A percentile compares a stretch with the other conserved stretches of the same genome.
phyloP scores from a whole-genome alignment of 2,329 filamentous ascomycete genomes.

The Curvularia eragrostidis region DNA sequence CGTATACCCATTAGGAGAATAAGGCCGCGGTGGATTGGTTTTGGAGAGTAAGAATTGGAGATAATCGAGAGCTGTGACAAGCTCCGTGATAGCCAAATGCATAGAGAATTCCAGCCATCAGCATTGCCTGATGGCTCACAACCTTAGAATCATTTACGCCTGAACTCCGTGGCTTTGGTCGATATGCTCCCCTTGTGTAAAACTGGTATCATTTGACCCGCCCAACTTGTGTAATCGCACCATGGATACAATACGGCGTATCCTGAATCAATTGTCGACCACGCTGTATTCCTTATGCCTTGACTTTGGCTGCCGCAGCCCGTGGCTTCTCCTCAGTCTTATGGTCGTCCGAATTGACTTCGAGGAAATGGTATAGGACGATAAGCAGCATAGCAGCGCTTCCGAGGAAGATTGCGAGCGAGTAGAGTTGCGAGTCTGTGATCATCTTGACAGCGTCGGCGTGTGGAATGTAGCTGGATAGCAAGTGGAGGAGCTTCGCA shows the following conservation, averaged over 20 bases:
- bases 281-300: slow-evolving; percentile 19
- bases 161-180: slow-evolving; percentile 12
- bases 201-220: slow-evolving; percentile 1
- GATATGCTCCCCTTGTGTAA: background rate
- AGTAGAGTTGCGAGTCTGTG: slow-evolving; percentile 89
- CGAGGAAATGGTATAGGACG: slow-evolving; percentile 93
- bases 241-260: background rate
- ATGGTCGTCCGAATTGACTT: slow-evolving; percentile 79
- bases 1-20: slow-evolving; percentile 16
- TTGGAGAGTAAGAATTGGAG: background rate
- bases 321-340: slow-evolving; percentile 38
- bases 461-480: slow-evolving; percentile 26
- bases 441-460: slow-evolving; percentile 74
- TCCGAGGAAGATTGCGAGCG: slow-evolving; percentile 90
- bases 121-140: background rate
- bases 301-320: slow-evolving; percentile 37
- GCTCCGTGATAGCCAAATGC: background rate
- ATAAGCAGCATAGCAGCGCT: slow-evolving; percentile 89
- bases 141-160: slow-evolving; percentile 7
- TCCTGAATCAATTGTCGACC: background rate
- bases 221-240: background rate
- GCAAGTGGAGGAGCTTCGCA: slow-evolving; percentile 9
- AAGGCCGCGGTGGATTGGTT: slow-evolving; percentile 2
- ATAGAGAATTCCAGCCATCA: background rate
- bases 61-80: background rate